Evolutionary conservation across 306 rosid species (phyloP).

Genomic region (Cucumis sativus): DNA sequence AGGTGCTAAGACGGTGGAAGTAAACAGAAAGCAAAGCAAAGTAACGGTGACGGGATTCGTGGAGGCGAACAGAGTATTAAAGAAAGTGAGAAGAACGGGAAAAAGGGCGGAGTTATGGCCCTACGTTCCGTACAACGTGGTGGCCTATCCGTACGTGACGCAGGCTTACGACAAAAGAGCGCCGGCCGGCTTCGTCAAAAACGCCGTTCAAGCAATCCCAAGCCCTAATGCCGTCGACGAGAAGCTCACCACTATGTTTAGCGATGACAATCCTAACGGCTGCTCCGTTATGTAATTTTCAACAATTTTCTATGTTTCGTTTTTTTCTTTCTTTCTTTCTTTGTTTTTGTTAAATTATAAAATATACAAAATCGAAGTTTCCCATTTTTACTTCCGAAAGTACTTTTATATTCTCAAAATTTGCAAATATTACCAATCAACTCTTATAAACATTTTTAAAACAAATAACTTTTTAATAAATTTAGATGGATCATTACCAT

Average conservation of each 20-base stretch:
- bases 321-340: neutral
- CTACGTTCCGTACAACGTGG: constrained; percentile 10
- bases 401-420: too few relatives aligned
- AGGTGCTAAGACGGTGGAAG: constrained; percentile 6
- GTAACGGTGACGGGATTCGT: constrained; percentile 10
- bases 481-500: too few relatives aligned
- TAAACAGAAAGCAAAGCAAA: constrained; percentile 9
- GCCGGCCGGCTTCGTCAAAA: constrained; percentile 8
- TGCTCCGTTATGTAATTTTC: constrained; percentile 7
- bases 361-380: too few relatives aligned
- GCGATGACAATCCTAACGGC: constrained; percentile 14
- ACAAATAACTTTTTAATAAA: too few relatives aligned
- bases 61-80: constrained; percentile 8
- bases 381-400: too few relatives aligned
- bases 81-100: constrained; percentile 10
- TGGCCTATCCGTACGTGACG: constrained; percentile 10
- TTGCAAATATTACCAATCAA: too few relatives aligned
- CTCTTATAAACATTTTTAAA: too few relatives aligned
- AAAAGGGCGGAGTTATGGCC: constrained; percentile 13
- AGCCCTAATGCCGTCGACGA: constrained; percentile 5
- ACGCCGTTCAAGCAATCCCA: constrained; percentile 4
- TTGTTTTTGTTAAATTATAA: neutral
- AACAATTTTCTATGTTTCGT: neutral
- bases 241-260: constrained; percentile 9
- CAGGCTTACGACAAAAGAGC: constrained; percentile 16